Conservation (phyloP, 73 alveolate species). For the Symbiodinium natans region DNA sequence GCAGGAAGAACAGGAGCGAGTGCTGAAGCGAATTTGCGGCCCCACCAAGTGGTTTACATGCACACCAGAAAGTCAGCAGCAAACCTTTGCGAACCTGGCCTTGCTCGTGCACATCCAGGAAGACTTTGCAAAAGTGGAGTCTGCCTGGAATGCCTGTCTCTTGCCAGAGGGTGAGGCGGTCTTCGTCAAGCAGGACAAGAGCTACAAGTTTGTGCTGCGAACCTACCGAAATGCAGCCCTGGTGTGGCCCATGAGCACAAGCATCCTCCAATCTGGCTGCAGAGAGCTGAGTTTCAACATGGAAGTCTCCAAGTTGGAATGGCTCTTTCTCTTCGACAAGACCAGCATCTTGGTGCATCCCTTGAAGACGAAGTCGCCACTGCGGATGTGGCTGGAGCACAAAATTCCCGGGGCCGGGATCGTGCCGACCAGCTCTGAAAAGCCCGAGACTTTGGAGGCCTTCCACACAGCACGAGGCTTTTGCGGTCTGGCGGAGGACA, state of each 20-base stretch:
- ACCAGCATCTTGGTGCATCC: too few species aligned
- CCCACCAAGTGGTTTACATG: neutral
- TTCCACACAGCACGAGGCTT: too few species aligned
- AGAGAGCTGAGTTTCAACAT: too few species aligned
- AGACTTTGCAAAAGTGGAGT: neutral
- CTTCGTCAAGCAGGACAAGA: too few species aligned
- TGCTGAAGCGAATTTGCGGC: neutral
- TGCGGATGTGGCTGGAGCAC: too few species aligned
- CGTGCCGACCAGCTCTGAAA: too few species aligned
- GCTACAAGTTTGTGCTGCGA: neutral
- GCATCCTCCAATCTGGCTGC: too few species aligned
- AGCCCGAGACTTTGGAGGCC: too few species aligned
- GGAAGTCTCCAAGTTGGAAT: too few species aligned
- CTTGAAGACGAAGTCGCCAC: too few species aligned
- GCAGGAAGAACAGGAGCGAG: neutral
- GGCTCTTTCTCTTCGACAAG: too few species aligned
- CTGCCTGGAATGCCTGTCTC: neutral
- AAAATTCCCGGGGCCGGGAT: too few species aligned
- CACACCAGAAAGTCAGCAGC: slow-evolving; percentile 36
- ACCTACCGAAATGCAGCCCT: neutral
- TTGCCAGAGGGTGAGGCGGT: slow-evolving; percentile 1
- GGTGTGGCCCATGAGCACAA: neutral
- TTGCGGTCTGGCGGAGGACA: neutral
- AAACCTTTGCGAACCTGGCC: slow-evolving; percentile 6
- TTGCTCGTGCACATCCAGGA: neutral